Evolutionary conservation across 192 early-diverging fungal species (phyloP), one percentile per base, ranked within the genome.

Genomic region (Entomortierella lignicola): DNA sequence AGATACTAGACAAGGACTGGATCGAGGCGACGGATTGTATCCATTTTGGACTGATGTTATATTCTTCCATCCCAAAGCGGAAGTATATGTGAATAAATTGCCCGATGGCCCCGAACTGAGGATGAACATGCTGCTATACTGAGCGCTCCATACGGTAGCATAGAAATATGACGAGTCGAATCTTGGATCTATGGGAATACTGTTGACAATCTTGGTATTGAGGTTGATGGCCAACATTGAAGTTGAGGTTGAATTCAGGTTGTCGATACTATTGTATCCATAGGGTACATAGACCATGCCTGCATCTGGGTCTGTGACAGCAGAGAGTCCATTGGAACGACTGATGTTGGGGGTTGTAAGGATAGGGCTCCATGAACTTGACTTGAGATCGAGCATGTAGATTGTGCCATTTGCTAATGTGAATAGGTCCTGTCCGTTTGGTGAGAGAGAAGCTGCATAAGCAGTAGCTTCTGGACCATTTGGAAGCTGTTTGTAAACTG

Each of bases 91-190:
- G 25, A 42, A 30, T 17, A 53, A 2, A 20, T 12, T 1, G 17
- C 39, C 32, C 2, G 32, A 32, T 3, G 37, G 1, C 2, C 42
- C 57, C 12, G 17, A 23, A 30, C 30, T 48, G 47, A 69, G 20
- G 15, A 69, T 7, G n/a, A n/a, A n/a, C 34, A 69, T 13, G 21
- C 48, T 53, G n/a, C 47, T 37, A 2, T 29, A 31, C 2, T 18
- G 13, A 11, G 31, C 39, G 15, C 57, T 69, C 66, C 66, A 69
- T 23, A 34, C 21, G 0, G 48, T 32, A 12, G 66, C 34, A n/a
- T 50, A 54, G 32, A 42, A 7, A 25, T 29, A 20, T 4, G 48
- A 63, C 7, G 30, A 27, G 0, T 71, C 26, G 20, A 57, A 13
- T 15, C 17, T 17, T 27, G 48, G 20, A n/a, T 53, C 30, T 15